These are phyloP conservation scores for Syzygium malaccense DNA, from an alignment of 441 rosid genomes.

Conservation along the genomic window DNA sequence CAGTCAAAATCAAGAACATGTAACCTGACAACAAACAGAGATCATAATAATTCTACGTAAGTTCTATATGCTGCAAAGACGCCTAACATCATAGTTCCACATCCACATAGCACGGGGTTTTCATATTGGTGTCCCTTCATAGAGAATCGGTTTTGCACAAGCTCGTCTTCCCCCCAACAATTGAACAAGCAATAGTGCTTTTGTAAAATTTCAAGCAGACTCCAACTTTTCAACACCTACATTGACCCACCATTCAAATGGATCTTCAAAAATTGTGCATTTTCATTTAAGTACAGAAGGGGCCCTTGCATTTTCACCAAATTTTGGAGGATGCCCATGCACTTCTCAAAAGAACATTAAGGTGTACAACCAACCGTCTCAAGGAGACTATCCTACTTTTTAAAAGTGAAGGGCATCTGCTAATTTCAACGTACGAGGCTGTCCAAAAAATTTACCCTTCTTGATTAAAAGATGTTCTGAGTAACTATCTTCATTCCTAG, in stretches of 20 bases:
- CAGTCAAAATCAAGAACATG: not conserved
- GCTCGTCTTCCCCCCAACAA: not conserved
- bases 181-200: not conserved
- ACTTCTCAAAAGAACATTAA: not conserved
- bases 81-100: not conserved
- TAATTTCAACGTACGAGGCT: not conserved
- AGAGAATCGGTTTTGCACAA: not conserved
- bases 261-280: not conserved
- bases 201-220: not conserved
- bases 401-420: not conserved
- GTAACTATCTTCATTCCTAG: not conserved
- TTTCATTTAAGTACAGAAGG: not conserved
- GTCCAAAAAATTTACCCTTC: not conserved
- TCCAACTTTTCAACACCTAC: not conserved
- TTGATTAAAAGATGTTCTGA: not conserved
- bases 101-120: not conserved
- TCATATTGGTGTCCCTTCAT: not conserved
- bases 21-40: not conserved
- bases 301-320: not conserved
- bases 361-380: not conserved
- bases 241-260: not conserved
- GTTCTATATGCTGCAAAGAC: not conserved
- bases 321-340: not conserved
- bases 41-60: not conserved
- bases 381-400: not conserved